These are phyloP conservation scores for Fusarium lyarnte DNA, from an alignment of 2,329 filamentous ascomycete species.

Conservation along the genomic window DNA sequence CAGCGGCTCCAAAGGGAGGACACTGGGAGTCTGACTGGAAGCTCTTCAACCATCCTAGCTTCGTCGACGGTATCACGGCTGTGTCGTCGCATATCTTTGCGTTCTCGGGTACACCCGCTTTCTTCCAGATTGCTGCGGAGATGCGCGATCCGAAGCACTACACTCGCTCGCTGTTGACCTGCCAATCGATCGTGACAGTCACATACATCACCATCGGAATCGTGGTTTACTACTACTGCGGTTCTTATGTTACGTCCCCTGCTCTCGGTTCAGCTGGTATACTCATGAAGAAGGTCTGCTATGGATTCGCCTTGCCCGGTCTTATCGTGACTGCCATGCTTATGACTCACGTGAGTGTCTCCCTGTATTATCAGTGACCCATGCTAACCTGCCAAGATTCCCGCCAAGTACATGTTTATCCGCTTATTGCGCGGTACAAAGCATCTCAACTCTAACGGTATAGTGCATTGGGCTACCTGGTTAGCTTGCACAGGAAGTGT, in stretches of 20 bases:
- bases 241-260: slow-evolving; percentile 56
- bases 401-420: slow-evolving; percentile 30
- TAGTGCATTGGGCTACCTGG: slow-evolving; percentile 47
- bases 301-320: slow-evolving; percentile 49
- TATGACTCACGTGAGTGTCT: slow-evolving; percentile 41
- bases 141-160: slow-evolving; percentile 46
- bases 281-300: slow-evolving; percentile 55
- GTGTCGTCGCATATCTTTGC: slow-evolving; percentile 49
- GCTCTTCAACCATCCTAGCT: slow-evolving; percentile 43
- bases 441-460: slow-evolving; percentile 44
- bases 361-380: rapidly evolving
- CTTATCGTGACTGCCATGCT: slow-evolving; percentile 41
- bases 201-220: slow-evolving; percentile 47
- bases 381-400: slow-evolving; percentile 1
- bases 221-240: slow-evolving; percentile 58
- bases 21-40: slow-evolving; percentile 46
- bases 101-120: slow-evolving; percentile 49
- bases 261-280: slow-evolving; percentile 56
- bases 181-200: slow-evolving; percentile 42
- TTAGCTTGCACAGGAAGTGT: slow-evolving; percentile 43
- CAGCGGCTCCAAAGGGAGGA: slow-evolving; percentile 18
- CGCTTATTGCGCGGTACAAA: slow-evolving; percentile 41
- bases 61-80: slow-evolving; percentile 46
- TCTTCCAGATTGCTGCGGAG: slow-evolving; percentile 46
- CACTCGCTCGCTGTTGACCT: slow-evolving; percentile 28